A percentile compares a stretch with the other conserved stretches of the same genome.
Conservation (phyloP, 345 rosid genomes). For the Aethionema arabicum region DNA sequence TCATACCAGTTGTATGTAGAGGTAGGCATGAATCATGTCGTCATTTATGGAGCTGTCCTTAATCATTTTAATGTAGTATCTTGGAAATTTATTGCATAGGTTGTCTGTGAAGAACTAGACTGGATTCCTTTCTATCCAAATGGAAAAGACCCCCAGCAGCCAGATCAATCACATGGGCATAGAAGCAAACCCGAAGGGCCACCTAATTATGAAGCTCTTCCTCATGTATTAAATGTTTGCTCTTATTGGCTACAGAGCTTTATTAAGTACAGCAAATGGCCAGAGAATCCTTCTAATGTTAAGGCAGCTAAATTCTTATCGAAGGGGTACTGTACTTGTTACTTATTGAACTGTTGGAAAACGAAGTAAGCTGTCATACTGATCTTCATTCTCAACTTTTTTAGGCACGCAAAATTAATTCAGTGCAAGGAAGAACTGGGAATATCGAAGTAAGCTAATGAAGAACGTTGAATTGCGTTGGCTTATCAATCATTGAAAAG, state of each 20-base stretch:
- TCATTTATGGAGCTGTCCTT: constrained; percentile 21
- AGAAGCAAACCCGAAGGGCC: constrained; percentile 56
- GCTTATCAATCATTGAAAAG: constrained; percentile 8
- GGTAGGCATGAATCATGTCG: constrained; percentile 51
- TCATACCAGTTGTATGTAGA: constrained; percentile 95
- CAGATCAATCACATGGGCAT: constrained; percentile 55
- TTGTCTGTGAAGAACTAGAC: constrained; percentile 93
- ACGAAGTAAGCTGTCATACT: constrained; percentile 4
- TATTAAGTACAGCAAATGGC: constrained; percentile 94
- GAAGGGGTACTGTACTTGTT: constrained; percentile 57
- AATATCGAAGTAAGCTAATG: constrained; percentile 55
- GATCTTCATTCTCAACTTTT: constrained; percentile 25
- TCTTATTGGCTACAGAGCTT: constrained; percentile 95
- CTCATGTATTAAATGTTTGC: constrained; percentile 65
- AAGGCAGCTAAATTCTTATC: constrained; percentile 89
- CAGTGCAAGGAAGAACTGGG: constrained; percentile 72
- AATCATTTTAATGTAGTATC: constrained; percentile 16
- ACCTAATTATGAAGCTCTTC: constrained; percentile 75
- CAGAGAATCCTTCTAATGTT: constrained; percentile 78
- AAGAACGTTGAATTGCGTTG: constrained; percentile 4
- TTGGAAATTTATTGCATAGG: constrained; percentile 48
- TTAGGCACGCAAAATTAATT: constrained; percentile 74
- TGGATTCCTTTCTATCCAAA: constrained; percentile 87
- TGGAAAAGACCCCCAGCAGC: constrained; percentile 31
- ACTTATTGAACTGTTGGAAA: constrained; percentile 9